Percentiles rank a stretch among this genome's conserved stretches.
These are phyloP conservation scores for Cerioporus squamosus DNA, from an alignment of 1,284 basidiomycete genomes.

Conservation along the genomic window DNA sequence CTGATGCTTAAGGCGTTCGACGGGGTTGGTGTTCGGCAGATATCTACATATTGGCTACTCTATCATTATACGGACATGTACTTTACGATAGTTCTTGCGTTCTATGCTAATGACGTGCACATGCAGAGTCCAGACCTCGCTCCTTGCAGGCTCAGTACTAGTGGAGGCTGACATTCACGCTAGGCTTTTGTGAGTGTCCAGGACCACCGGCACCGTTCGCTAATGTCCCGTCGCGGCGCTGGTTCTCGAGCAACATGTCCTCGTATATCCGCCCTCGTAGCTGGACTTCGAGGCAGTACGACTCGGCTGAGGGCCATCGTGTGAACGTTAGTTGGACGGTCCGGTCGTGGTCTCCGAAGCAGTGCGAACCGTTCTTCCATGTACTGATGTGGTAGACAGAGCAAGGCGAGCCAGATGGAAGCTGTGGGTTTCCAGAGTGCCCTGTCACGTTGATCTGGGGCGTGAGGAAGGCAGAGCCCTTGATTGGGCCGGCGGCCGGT, in stretches of 20 bases:
- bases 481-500: too few relatives aligned
- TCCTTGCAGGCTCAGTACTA: too few relatives aligned
- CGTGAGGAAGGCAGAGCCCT: background rate
- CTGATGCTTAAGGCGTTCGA: background rate
- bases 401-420: background rate
- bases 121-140: too few relatives aligned
- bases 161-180: too few relatives aligned
- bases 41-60: constrained; percentile 11
- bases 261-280: background rate
- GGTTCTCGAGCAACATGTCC: background rate
- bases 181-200: too few relatives aligned
- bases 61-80: constrained; percentile 38
- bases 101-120: constrained; percentile 21
- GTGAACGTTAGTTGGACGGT: background rate
- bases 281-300: background rate
- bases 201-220: too few relatives aligned
- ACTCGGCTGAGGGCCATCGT: background rate
- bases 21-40: background rate
- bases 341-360: background rate
- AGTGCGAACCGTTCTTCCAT: background rate
- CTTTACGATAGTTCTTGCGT: constrained; percentile 26
- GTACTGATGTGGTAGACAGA: background rate
- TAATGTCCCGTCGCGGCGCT: too few relatives aligned
- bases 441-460: background rate
- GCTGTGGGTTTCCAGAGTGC: background rate